phyloP scores from a whole-genome alignment of 768 basidiomycete species.

The Trametes maxima region DNA sequence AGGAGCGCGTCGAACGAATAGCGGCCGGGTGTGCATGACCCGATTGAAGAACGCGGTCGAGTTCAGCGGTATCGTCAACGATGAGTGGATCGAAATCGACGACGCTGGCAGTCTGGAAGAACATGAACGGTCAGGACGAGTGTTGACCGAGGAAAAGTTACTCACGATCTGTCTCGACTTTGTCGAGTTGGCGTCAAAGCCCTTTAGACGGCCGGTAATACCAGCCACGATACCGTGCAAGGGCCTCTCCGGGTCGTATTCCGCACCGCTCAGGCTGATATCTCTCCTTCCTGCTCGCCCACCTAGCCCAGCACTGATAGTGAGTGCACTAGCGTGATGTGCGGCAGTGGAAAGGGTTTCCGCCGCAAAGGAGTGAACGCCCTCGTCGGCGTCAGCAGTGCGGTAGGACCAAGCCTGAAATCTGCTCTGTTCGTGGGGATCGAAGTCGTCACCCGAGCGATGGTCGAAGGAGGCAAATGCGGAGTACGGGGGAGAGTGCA shows the following conservation, averaged over 20 bases:
- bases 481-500: slow-evolving; percentile 50
- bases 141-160: slow-evolving; percentile 3
- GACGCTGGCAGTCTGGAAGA: slow-evolving; percentile 34
- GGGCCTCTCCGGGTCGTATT: slow-evolving; percentile 85
- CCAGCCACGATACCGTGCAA: slow-evolving; percentile 71
- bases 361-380: slow-evolving; percentile 60
- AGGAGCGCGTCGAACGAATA: slow-evolving; percentile 51
- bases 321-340: slow-evolving; percentile 89
- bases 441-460: slow-evolving; percentile 56
- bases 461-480: slow-evolving; percentile 66
- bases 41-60: slow-evolving; percentile 61
- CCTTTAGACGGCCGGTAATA: slow-evolving; percentile 56
- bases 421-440: slow-evolving; percentile 48
- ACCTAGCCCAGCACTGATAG: slow-evolving; percentile 80
- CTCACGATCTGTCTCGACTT: slow-evolving; percentile 53
- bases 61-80: slow-evolving; percentile 61
- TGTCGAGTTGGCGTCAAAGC: slow-evolving; percentile 56
- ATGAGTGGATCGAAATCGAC: slow-evolving; percentile 57
- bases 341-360: slow-evolving; percentile 81
- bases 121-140: background rate
- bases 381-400: slow-evolving; percentile 64
- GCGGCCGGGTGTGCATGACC: slow-evolving; percentile 49
- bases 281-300: slow-evolving; percentile 54
- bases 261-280: slow-evolving; percentile 67
- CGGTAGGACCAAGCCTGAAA: slow-evolving; percentile 40